Percentiles rank a stretch among this genome's conserved stretches.
These are phyloP conservation scores for Septoria petroselini DNA, from an alignment of 2,329 filamentous ascomycete genomes.

Conservation along the genomic window DNA sequence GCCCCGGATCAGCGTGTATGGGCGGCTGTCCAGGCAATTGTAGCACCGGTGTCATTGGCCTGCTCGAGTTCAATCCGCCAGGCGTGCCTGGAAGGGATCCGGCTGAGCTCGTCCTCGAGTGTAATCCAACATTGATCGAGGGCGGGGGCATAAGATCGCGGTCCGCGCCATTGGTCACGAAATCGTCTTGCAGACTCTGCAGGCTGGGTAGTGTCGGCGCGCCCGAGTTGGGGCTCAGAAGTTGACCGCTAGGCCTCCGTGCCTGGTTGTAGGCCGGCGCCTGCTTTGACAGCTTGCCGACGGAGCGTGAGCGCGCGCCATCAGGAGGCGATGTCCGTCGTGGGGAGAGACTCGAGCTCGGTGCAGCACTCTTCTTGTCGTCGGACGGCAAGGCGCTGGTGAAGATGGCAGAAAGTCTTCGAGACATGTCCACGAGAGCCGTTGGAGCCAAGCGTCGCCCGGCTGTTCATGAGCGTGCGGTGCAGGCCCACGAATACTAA, in stretches of 20 bases:
- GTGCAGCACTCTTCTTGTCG: slow-evolving; percentile 20
- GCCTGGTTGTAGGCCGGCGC: slow-evolving; percentile 20
- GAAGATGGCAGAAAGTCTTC: slow-evolving; percentile 28
- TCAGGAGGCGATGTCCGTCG: slow-evolving; percentile 19
- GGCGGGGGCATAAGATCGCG: slow-evolving; percentile 23
- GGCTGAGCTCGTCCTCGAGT: slow-evolving; percentile 22
- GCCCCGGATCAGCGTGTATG: slow-evolving; percentile 7
- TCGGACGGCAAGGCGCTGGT: slow-evolving; percentile 20
- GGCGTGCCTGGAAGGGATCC: slow-evolving; percentile 27
- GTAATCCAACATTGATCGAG: slow-evolving; percentile 18
- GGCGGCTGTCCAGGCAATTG: slow-evolving; percentile 25
- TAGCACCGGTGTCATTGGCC: slow-evolving; percentile 28
- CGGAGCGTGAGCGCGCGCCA: slow-evolving; percentile 22
- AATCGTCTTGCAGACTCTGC: slow-evolving; percentile 26
- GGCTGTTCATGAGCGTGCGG: no score
- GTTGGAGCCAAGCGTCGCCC: no score
- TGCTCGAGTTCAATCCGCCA: slow-evolving; percentile 22
- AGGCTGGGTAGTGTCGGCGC: slow-evolving; percentile 26
- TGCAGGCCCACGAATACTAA: not conserved
- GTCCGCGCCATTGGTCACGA: slow-evolving; percentile 11
- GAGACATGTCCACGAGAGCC: slow-evolving; percentile 19
- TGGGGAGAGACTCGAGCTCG: slow-evolving; percentile 19
- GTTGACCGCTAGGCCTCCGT: slow-evolving; percentile 21
- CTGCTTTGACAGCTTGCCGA: slow-evolving; percentile 27
- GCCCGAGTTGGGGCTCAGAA: slow-evolving; percentile 16